Base-by-base conservation (phyloP, 352 stramenopile species). In the Elongisporangium anandrum region DNA sequence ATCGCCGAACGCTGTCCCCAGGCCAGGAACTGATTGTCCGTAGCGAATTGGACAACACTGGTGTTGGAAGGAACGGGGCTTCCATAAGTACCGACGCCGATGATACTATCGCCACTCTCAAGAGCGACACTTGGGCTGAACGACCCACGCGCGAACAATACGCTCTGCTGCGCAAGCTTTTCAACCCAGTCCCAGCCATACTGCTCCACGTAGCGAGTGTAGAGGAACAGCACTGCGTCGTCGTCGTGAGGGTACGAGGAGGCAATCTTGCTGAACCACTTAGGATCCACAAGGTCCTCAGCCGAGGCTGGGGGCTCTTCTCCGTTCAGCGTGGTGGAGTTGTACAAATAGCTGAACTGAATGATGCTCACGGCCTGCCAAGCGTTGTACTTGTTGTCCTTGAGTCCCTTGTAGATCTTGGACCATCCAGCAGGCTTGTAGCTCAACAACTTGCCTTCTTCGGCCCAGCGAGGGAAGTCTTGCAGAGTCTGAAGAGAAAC, bases 401-500 rank as follows among this genome's bases (percentile, higher is more conserved):
- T 7, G 24, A n/a, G n/a, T n/a, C n/a, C n/a, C n/a, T n/a, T n/a
- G n/a, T n/a, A n/a, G n/a, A n/a, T n/a, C n/a, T n/a, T n/a, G n/a
- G n/a, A 34, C 24, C 24, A 34, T 3, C 49, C 23, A 34, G 24
- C 24, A 34, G 24, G 24, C 24, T n/a, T n/a, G n/a, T n/a, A n/a
- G n/a, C n/a, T n/a, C n/a, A 81, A 65, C 45, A 86, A 56, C 59
- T 81, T 72, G 20, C 59, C 71, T 50, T 79, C 62, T 19, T 70
- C 61, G 9, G 57, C 57, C 73, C 69, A 86, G n/a, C 76, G 71
- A 57, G 69, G 65, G 63, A 70, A 86, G 68, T 86, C 64, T 57
- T 86, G 70, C 34, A 86, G 67, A 45, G 76, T 86, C 64, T 81
- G 76, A n/a, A 83, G 60, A 39, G 71, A 66, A 12, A 73, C 60